Evolutionary conservation across 169 alveolate genomes (phyloP).

Genomic region (Plasmodium relictum): DNA sequence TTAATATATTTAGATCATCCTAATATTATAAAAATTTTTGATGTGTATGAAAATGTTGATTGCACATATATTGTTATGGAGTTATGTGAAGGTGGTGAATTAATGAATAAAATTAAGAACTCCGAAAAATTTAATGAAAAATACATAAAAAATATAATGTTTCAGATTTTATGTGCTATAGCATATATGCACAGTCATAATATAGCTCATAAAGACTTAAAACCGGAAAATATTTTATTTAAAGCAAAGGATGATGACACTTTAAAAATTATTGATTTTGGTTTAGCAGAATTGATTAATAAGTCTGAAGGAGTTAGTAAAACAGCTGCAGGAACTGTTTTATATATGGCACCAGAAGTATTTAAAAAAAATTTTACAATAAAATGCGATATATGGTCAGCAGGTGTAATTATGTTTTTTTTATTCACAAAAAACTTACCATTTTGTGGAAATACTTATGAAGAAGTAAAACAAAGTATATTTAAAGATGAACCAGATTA

Average conservation of each 20-base stretch:
- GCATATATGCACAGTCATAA: conserved; percentile 95
- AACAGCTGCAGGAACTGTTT: conserved; percentile 91
- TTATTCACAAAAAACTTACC: conserved; percentile 93
- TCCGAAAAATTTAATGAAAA: conserved; percentile 92
- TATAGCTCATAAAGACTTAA: conserved; percentile 86
- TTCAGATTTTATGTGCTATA: conserved; percentile 94
- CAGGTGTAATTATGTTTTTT: conserved; percentile 94
- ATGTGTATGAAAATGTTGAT: conserved; percentile 93
- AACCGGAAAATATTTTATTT: conserved; percentile 85
- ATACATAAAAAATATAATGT: conserved; percentile 93
- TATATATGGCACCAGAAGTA: conserved; percentile 96
- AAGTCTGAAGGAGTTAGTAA: conserved; percentile 81
- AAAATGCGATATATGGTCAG: conserved; percentile 95
- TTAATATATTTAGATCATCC: conserved; percentile 91
- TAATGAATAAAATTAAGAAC: conserved; percentile 94
- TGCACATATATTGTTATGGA: conserved; percentile 96
- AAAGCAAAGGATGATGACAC: conserved; percentile 79
- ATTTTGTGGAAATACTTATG: conserved; percentile 84
- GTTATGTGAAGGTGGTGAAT: conserved; percentile 97
- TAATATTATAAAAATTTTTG: conserved; percentile 92
- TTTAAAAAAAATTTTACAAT: conserved; percentile 91
- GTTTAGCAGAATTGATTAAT: conserved; percentile 82
- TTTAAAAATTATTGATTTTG: conserved; percentile 84
- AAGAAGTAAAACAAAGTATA: conserved; percentile 82
- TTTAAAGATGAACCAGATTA: conserved; percentile 74